Conservation (phyloP, 2,329 filamentous ascomycete genomes). For the Scytalidium lignicola region DNA sequence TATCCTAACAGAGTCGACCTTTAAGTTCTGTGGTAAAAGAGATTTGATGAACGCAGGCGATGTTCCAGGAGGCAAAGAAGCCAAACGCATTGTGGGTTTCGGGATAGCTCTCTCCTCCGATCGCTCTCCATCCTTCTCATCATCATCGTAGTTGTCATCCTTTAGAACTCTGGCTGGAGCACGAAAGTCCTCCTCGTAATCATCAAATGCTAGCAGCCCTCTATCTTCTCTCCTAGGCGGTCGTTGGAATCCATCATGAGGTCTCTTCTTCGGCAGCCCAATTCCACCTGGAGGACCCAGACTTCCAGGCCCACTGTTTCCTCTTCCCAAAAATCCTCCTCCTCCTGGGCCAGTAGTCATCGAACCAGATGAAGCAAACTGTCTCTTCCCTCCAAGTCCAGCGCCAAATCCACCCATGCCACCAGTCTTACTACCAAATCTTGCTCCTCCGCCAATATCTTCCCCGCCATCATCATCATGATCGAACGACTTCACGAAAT, state of each 20-base stretch:
- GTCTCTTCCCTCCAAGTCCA: constrained; percentile 45
- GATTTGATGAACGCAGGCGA: constrained; percentile 56
- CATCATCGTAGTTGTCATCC: constrained; percentile 36
- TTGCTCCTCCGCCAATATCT: constrained; percentile 6
- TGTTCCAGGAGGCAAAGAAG: constrained; percentile 55
- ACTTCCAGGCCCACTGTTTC: constrained; percentile 55
- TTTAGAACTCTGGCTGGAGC: constrained; percentile 19
- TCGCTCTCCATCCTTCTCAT: constrained; percentile 26
- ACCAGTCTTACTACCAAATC: constrained; percentile 7
- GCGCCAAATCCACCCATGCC: constrained; percentile 12
- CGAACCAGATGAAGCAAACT: constrained; percentile 48
- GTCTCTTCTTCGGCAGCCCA: constrained; percentile 49
- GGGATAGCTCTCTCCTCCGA: constrained; percentile 53
- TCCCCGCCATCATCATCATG: constrained; percentile 40
- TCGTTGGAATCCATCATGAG: constrained; percentile 40
- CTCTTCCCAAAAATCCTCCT: constrained; percentile 24
- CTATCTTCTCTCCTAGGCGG: constrained; percentile 26
- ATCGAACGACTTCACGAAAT: constrained; percentile 79
- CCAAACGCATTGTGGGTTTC: constrained; percentile 57
- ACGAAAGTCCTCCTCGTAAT: constrained; percentile 21
- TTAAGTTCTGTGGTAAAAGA: constrained; percentile 53
- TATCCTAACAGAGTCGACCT: constrained; percentile 69
- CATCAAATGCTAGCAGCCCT: constrained; percentile 26
- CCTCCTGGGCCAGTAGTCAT: constrained; percentile 25
- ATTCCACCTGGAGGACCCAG: constrained; percentile 44